Conservation (phyloP, 2,329 filamentous ascomycete species). For the Paracamarosporium sp. region DNA sequence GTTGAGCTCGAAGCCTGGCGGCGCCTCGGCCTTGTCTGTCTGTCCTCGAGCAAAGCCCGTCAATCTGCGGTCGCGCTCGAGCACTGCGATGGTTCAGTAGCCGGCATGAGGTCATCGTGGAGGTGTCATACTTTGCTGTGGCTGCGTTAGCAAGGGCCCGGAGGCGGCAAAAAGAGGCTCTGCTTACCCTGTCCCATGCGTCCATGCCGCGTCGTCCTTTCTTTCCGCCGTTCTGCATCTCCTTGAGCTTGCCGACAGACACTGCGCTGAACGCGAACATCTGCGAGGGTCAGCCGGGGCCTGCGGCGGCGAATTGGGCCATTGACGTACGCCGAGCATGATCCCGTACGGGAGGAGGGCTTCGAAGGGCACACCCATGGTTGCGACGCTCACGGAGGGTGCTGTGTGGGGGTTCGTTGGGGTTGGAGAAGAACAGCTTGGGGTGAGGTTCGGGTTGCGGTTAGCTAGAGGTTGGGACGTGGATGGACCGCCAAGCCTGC, state of each 20-base stretch:
- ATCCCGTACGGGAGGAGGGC: constrained; percentile 69
- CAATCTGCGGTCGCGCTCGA: constrained; percentile 69
- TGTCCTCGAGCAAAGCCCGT: constrained; percentile 68
- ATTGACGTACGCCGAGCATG: constrained; percentile 63
- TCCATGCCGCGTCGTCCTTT: constrained; percentile 65
- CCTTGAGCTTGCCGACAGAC: constrained; percentile 63
- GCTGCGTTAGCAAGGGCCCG: constrained; percentile 48
- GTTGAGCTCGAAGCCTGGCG: constrained; percentile 69
- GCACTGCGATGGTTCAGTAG: constrained; percentile 59
- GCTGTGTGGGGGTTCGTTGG: constrained; percentile 26
- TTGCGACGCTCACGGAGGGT: constrained; percentile 38
- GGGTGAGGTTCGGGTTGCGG: constrained; percentile 22
- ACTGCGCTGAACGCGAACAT: constrained; percentile 67
- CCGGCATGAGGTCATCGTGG: constrained; percentile 38
- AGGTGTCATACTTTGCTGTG: constrained; percentile 61
- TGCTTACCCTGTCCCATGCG: constrained; percentile 68
- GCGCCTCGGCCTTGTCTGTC: constrained; percentile 64
- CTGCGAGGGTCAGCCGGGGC: constrained; percentile 45
- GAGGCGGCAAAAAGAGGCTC: constrained; percentile 10
- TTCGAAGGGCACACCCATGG: constrained; percentile 72
- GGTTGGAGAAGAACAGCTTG: constrained; percentile 17
- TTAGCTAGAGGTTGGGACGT: constrained; percentile 15
- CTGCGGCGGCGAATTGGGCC: constrained; percentile 13
- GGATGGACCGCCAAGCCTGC: not conserved
- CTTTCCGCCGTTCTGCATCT: constrained; percentile 70